Conservation (phyloP, 331 rosid genomes). For the Phaseolus coccineus region DNA sequence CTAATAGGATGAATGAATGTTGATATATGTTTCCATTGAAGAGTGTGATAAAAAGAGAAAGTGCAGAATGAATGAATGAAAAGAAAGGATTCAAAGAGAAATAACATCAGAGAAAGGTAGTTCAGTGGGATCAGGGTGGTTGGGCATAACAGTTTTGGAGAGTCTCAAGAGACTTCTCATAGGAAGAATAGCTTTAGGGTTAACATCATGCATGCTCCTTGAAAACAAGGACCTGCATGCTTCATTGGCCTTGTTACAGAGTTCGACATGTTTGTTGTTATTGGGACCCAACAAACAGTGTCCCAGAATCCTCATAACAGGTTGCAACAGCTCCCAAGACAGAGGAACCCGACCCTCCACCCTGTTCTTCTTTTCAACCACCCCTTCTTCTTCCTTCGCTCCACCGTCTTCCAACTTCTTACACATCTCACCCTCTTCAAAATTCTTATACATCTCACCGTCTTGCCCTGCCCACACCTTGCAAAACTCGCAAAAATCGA, state of each 20-base stretch:
- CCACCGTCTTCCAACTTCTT: too few species aligned
- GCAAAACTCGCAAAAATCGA: conserved; percentile 70
- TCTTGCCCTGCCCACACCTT: conserved; percentile 69
- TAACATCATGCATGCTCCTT: conserved; percentile 72
- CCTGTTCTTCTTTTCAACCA: neutral
- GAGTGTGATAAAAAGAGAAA: too few species aligned
- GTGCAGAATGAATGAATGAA: neutral
- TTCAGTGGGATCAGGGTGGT: conserved; percentile 60
- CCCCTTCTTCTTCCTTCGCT: neutral
- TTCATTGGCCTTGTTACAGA: conserved; percentile 47
- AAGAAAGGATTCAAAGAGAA: neutral
- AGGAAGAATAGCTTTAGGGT: conserved; percentile 70
- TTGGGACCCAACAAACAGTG: conserved; percentile 66
- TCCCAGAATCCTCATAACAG: conserved; percentile 62
- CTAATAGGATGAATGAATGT: too few species aligned
- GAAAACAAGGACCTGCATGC: conserved; percentile 68
- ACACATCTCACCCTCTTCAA: neutral
- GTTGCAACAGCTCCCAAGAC: conserved; percentile 80
- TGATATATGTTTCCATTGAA: too few species aligned
- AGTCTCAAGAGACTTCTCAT: conserved; percentile 67
- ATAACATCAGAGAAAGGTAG: conserved; percentile 48
- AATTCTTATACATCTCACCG: conserved; percentile 37
- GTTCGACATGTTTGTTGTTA: conserved; percentile 15
- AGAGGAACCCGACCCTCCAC: conserved; percentile 61
- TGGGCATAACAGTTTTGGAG: conserved; percentile 39